Evolutionary conservation across 345 rosid species (phyloP).

Genomic region (Eucalyptus globulus): DNA sequence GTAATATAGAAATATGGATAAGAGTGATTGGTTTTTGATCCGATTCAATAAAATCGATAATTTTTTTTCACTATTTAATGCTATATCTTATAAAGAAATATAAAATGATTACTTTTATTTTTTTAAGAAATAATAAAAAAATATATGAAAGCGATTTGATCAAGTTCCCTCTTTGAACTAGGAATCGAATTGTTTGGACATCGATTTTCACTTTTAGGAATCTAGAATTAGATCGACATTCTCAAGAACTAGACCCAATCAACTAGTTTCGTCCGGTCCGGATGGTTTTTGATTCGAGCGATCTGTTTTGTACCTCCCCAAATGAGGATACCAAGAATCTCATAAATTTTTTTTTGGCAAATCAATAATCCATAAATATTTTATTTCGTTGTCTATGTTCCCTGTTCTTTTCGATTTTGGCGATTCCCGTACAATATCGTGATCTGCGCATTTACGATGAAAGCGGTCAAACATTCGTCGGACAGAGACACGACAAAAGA

Average conservation of each 20-base stretch:
- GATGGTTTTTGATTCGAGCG: fast-evolving
- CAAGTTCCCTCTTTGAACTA: fast-evolving
- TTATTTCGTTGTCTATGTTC: neutral
- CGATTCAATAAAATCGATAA: fast-evolving
- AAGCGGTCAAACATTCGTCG: neutral
- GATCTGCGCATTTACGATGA: neutral
- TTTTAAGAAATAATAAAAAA: no score
- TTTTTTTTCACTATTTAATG: no score
- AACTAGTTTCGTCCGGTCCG: fast-evolving
- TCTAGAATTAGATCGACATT: fast-evolving
- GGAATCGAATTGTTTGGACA: fast-evolving
- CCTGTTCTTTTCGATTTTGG: neutral
- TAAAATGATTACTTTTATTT: no score
- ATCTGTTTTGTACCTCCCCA: no score
- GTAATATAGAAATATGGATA: neutral
- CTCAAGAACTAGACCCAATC: fast-evolving
- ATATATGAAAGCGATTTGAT: fast-evolving
- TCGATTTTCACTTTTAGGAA: fast-evolving
- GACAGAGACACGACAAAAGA: neutral
- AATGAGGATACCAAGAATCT: neutral
- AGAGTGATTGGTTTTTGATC: no score
- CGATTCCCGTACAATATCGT: neutral
- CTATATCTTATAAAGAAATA: no score
- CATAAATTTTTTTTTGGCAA: neutral
- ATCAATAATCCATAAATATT: neutral